phyloP scores from a whole-genome alignment of 148 eudicot species.

The Amaranthus cruentus region DNA sequence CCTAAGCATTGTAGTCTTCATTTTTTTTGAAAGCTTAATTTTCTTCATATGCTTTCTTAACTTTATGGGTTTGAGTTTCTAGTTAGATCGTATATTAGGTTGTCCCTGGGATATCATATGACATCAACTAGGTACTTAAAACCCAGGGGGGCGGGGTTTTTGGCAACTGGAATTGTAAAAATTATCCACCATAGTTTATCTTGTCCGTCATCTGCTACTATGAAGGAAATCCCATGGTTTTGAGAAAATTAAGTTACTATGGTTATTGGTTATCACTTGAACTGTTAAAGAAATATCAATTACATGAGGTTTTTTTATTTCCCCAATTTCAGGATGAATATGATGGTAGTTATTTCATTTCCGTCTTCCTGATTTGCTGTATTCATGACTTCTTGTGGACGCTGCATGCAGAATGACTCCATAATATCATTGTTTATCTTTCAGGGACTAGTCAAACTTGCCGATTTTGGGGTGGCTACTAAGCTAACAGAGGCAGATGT shows the following conservation, averaged over 20 bases:
- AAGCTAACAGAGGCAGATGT: slow-evolving; percentile 95
- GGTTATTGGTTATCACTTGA: neutral
- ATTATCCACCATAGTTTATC: neutral
- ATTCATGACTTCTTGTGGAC: neutral
- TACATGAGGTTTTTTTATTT: neutral
- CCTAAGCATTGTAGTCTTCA: too few species aligned
- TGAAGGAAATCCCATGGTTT: neutral
- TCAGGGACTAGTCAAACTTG: slow-evolving; percentile 99
- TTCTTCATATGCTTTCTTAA: too few species aligned
- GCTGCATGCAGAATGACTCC: slow-evolving; percentile 2
- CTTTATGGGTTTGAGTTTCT: too few species aligned
- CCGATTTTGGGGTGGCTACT: slow-evolving; percentile 99
- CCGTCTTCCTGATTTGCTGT: neutral
- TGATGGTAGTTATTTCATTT: too few species aligned
- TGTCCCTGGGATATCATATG: neutral
- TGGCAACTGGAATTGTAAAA: neutral
- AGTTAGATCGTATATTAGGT: too few species aligned
- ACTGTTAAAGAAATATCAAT: neutral
- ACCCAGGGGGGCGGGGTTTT: neutral
- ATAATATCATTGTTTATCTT: slow-evolving; percentile 7
- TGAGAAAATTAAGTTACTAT: neutral
- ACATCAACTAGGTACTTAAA: neutral
- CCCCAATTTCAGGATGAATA: neutral
- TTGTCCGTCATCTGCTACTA: too few species aligned
- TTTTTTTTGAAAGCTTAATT: too few species aligned